A percentile compares a stretch with the other conserved stretches of the same genome.
Conservation (phyloP, 306 rosid species). For the Gynostemma pentaphyllum region DNA sequence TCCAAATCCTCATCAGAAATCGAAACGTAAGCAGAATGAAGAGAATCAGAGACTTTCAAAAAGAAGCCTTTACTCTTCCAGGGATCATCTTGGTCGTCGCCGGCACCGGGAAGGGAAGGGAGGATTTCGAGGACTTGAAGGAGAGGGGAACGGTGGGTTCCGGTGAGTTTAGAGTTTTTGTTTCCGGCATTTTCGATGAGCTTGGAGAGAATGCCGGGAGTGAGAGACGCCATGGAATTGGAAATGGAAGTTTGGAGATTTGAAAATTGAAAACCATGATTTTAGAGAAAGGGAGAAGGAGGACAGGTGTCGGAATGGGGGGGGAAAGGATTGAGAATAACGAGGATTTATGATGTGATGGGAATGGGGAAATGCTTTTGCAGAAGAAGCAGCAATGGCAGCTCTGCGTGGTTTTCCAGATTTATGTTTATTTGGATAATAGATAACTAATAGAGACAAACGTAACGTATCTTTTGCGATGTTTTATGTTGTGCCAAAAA, state of each 20-base stretch:
- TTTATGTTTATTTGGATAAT: too few relatives aligned
- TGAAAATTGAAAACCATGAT: not conserved
- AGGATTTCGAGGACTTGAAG: slow-evolving; percentile 61
- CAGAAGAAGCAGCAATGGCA: not conserved
- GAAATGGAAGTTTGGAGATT: not conserved
- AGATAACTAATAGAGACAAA: too few relatives aligned
- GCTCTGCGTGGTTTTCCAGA: slow-evolving; percentile 20
- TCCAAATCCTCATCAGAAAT: slow-evolving; percentile 41
- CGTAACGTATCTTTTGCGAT: too few relatives aligned
- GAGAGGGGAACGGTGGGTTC: slow-evolving; percentile 54
- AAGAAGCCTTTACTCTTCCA: slow-evolving; percentile 60
- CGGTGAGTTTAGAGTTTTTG: slow-evolving; percentile 30
- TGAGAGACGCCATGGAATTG: slow-evolving; percentile 52
- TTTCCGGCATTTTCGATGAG: slow-evolving; percentile 44
- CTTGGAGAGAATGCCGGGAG: slow-evolving; percentile 62
- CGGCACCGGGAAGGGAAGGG: slow-evolving; percentile 31
- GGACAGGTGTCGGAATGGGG: slow-evolving; percentile 27
- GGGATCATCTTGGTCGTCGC: slow-evolving; percentile 14
- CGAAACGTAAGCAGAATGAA: slow-evolving; percentile 49
- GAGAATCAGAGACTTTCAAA: slow-evolving; percentile 60
- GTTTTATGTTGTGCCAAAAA: too few relatives aligned
- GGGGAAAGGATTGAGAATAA: slow-evolving; percentile 20
- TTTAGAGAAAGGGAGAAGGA: slow-evolving; percentile 7
- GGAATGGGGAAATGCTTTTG: not conserved
- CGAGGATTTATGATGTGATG: too few relatives aligned